Evolutionary conservation across 176 grass and related monocot genomes (phyloP).

Genomic region (Oryza longistaminata): DNA sequence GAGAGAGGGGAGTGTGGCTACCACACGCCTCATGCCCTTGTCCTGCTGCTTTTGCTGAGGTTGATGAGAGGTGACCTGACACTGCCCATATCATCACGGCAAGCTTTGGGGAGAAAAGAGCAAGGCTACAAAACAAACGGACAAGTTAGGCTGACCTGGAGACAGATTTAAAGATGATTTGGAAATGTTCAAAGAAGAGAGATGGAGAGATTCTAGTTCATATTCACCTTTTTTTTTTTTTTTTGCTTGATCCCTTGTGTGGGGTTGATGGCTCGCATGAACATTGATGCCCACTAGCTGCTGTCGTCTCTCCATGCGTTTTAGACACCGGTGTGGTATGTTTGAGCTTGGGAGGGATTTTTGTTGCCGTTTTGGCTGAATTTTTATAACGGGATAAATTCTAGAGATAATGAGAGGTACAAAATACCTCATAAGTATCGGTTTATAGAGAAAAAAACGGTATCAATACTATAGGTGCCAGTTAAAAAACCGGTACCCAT

Average conservation of each 20-base stretch:
- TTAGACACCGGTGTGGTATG: background rate
- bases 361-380: background rate
- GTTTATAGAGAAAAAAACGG: too few relatives aligned
- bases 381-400: too few relatives aligned
- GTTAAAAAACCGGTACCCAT: too few relatives aligned
- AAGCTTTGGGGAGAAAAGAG: constrained; percentile 22
- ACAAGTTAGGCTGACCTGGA: constrained; percentile 33
- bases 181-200: constrained; percentile 15
- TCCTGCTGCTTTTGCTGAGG: background rate
- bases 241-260: background rate
- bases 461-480: too few relatives aligned
- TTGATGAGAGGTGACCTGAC: constrained; percentile 24
- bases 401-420: too few relatives aligned
- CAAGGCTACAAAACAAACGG: constrained; percentile 28
- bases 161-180: background rate
- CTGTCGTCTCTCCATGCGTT: background rate
- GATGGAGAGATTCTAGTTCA: background rate
- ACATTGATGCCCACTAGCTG: constrained; percentile 36
- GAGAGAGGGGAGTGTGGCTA: constrained; percentile 49
- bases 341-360: background rate
- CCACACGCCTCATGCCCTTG: constrained; percentile 43
- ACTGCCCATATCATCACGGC: background rate
- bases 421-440: too few relatives aligned
- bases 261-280: background rate
- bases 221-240: background rate